Base-by-base conservation (phyloP, 495 filamentous ascomycete species). In the Hyaloscypha variabilis region DNA sequence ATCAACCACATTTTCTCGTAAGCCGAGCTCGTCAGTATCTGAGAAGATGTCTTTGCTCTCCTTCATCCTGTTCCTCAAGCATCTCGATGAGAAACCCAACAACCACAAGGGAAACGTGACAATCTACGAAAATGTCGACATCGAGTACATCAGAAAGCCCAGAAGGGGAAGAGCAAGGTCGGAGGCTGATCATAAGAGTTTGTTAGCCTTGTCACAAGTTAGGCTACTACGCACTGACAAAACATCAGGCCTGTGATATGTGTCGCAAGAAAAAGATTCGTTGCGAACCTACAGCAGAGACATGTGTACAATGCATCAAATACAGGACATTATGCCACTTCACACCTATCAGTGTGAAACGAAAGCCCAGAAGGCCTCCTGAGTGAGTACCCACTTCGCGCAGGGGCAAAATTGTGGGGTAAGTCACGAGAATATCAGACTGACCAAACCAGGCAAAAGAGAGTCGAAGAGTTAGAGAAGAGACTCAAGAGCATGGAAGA, bases 221-320 rank as follows among this genome's bases (percentile, higher is more conserved):
- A 14, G 39, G 2, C 51, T 54, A 14, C 10, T 28, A 31, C 54
- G 8, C 31, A 30, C 26, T 57, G 56, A 60, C 24, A 24, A 51
- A 23, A 3, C 39, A 46, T 17, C 39, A 46, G 91, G 94, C 95
- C 53, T 99, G 95, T 82, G 95, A 99, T 73, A 96, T 97, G 93
- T 99, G 95, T 74, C 86, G 95, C 64, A 97, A 97, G 80, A 98
- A 98, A 82, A 99, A 99, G 85, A 98, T 99, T 73, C 97, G 97
- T 77, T 99, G 95, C 77, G 95, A 99, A 72, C 93, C 94, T 62
- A 95, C 94, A 75, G 86, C 92, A 75, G 94, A 93, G 46, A 86
- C 91, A 65, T 99, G 95, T 78, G 91, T 91, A n/a, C 96, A 98
- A 76, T 99, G 95, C 75, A 88, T 88, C 72, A 97, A 97, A 75